Evolutionary conservation across 805 yeast species (phyloP).

Genomic region (Schwanniomyces vanrijiae): DNA sequence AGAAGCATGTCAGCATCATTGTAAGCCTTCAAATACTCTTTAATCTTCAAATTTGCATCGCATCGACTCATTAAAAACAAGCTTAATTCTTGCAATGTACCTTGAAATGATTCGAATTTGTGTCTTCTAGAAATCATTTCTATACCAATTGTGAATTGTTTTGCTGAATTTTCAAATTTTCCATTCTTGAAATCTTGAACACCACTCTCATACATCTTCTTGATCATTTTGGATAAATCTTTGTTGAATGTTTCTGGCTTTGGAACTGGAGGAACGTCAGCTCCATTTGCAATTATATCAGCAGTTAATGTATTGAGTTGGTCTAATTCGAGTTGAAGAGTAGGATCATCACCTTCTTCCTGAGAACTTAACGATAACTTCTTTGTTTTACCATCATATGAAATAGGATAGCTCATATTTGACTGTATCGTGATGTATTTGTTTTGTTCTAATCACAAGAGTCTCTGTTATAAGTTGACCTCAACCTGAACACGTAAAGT

Average conservation of each 20-base stretch:
- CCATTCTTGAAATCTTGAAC: conserved; percentile 54
- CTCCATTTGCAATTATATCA: conserved; percentile 42
- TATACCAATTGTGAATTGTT: conserved; percentile 63
- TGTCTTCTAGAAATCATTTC: conserved; percentile 68
- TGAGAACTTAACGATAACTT: conserved; percentile 19
- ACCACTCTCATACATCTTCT: conserved; percentile 65
- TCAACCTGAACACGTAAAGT: conserved; percentile 1
- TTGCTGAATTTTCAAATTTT: conserved; percentile 59
- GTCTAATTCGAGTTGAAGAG: conserved; percentile 40
- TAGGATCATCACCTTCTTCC: conserved; percentile 19
- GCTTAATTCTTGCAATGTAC: conserved; percentile 66
- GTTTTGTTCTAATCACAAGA: not conserved
- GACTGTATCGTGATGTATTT: not conserved
- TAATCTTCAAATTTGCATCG: conserved; percentile 61
- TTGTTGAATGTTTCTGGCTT: conserved; percentile 55
- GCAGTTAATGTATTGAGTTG: conserved; percentile 37
- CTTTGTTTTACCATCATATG: conserved; percentile 30
- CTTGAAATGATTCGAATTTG: conserved; percentile 72
- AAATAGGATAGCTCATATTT: conserved; percentile 20
- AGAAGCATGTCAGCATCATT: conserved; percentile 69
- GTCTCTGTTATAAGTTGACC: too few species aligned
- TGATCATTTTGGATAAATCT: conserved; percentile 57
- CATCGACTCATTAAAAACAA: conserved; percentile 69
- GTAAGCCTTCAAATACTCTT: conserved; percentile 57
- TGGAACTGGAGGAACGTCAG: conserved; percentile 55